Conservation (phyloP, 768 basidiomycete genomes). For the Serendipita sp. region DNA sequence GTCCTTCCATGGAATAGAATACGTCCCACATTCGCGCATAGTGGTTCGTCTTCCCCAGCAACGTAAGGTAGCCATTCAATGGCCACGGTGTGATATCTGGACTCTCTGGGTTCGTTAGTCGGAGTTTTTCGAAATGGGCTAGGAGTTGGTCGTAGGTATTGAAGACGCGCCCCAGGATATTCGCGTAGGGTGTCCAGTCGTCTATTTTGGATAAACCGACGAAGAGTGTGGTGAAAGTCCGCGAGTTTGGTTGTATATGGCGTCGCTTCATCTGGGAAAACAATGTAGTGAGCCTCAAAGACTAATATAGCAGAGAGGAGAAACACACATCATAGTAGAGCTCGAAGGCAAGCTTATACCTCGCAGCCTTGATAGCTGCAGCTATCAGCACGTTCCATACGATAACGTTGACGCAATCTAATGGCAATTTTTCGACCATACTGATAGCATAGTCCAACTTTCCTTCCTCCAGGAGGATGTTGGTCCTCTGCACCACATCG, state of each 20-base stretch:
- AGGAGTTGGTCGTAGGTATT: conserved; percentile 43
- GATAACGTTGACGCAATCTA: conserved; percentile 54
- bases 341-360: conserved; percentile 42
- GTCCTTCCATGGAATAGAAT: conserved; percentile 50
- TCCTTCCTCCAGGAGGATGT: conserved; percentile 31
- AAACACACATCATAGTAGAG: conserved; percentile 49
- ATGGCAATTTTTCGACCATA: conserved; percentile 50
- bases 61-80: conserved; percentile 43
- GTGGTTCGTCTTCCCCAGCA: conserved; percentile 42
- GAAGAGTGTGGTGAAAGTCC: conserved; percentile 58
- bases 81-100: conserved; percentile 32
- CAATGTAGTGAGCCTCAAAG: conserved; percentile 5
- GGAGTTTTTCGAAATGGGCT: conserved; percentile 32
- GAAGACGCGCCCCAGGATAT: conserved; percentile 46
- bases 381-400: conserved; percentile 72
- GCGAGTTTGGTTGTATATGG: conserved; percentile 48
- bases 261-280: conserved; percentile 62
- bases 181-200: conserved; percentile 39
- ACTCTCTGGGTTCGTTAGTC: conserved; percentile 23
- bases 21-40: conserved; percentile 61
- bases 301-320: neutral
- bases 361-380: conserved; percentile 38
- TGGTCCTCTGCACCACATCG: conserved; percentile 11
- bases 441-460: conserved; percentile 45
- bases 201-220: conserved; percentile 43